Percentiles rank a stretch among this genome's conserved stretches.
Conservation (phyloP, 768 basidiomycete species). For the Bullera alba region DNA sequence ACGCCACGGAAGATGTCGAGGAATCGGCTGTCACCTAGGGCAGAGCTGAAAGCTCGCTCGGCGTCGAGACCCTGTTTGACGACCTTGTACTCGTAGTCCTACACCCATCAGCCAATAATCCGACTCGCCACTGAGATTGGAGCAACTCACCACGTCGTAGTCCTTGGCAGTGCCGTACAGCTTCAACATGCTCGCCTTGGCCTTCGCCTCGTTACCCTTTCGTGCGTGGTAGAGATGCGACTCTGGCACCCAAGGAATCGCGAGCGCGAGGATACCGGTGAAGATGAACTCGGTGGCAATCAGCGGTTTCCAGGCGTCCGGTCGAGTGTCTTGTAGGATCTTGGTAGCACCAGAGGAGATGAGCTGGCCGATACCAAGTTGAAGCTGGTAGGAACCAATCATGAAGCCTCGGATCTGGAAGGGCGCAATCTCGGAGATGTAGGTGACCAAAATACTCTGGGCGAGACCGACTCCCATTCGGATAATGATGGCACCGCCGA, state of each 20-base stretch:
- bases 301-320: slow-evolving; percentile 12
- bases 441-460: slow-evolving; percentile 18
- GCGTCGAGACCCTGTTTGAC: slow-evolving; percentile 16
- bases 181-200: slow-evolving; percentile 13
- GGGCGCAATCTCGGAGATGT: slow-evolving; percentile 19
- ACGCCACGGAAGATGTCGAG: slow-evolving; percentile 16
- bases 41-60: slow-evolving; percentile 1
- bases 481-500: slow-evolving; percentile 14
- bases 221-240: slow-evolving; percentile 16
- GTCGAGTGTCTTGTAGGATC: slow-evolving; percentile 2
- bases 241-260: slow-evolving; percentile 15
- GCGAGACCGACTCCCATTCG: slow-evolving; percentile 23
- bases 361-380: slow-evolving; percentile 15
- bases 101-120: no score
- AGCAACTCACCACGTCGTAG: slow-evolving; percentile 12
- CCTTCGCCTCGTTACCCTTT: slow-evolving; percentile 9
- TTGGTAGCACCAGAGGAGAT: slow-evolving; percentile 14
- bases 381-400: slow-evolving; percentile 18
- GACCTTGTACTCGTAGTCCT: slow-evolving; percentile 21
- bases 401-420: slow-evolving; percentile 25
- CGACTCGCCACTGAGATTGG: no score
- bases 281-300: slow-evolving; percentile 21
- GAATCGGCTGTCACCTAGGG: not conserved
- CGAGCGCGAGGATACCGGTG: slow-evolving; percentile 17
- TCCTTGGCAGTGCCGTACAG: slow-evolving; percentile 13